A percentile compares a stretch with the other conserved stretches of the same genome.
These are phyloP conservation scores for Gossypium anomalum DNA, from an alignment of 345 rosid species.

Conservation along the genomic window DNA sequence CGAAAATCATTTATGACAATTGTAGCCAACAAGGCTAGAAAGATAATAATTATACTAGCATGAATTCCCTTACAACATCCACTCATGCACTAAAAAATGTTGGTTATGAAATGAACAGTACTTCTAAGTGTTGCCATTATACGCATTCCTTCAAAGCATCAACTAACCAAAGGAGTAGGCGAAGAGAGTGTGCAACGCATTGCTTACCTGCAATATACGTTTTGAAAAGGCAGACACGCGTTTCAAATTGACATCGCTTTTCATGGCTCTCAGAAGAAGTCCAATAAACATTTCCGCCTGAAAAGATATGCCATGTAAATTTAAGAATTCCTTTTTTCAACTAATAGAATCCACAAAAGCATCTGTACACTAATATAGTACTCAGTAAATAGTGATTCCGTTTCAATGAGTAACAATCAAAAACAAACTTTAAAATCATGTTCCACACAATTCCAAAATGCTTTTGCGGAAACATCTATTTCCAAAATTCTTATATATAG, in stretches of 20 bases:
- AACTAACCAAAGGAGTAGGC: not conserved
- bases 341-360: not conserved
- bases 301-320: constrained; percentile 3
- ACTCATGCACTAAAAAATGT: not conserved
- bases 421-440: not conserved
- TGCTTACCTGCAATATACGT: constrained; percentile 81
- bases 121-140: not conserved
- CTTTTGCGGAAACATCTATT: not conserved
- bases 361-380: not conserved
- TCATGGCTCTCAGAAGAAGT: constrained; percentile 89
- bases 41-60: not conserved
- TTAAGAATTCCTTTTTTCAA: not conserved
- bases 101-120: not conserved
- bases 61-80: not conserved
- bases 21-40: not conserved
- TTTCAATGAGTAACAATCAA: not conserved
- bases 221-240: constrained; percentile 86
- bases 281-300: constrained; percentile 97
- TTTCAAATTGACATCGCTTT: constrained; percentile 76
- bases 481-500: not conserved
- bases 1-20: not conserved
- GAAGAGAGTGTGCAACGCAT: not conserved
- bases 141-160: not conserved
- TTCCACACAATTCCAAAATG: not conserved
- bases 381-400: not conserved